Base-by-base conservation (phyloP, 352 stramenopile genomes). In the Saprolegnia diclina region DNA sequence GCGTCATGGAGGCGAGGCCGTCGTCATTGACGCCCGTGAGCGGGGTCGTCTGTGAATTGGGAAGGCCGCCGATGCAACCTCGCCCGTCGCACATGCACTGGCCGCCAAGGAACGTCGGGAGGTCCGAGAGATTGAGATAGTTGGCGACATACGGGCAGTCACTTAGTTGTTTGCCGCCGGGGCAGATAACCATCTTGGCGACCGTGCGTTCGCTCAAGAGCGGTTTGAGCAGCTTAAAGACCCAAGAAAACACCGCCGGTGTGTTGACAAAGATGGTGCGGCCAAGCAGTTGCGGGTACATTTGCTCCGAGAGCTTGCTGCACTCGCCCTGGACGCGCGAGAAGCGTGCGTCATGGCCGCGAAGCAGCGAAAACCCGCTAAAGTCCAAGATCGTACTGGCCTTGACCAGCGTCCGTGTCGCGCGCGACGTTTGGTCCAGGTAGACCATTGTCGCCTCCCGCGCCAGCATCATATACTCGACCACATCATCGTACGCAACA, bases 241-340 rank as follows among this genome's bases (percentile, higher is more conserved):
- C n/a, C 56, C 56, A 64, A 4, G 16, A 21, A 26, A 64, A 64
- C 35, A 64, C n/a, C 13, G 16, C 22, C 14, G 56, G 56, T 26
- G 29, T 29, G 19, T 64, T 64, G 35, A 64, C 35, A 52, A 64
- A 64, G 29, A 64, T 22, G 40, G 35, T 64, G 0, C 56, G 56
- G 16, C 56, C 56, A 4, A 64, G 35, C 5, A 64, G 24, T 35
- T 64, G 56, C 35, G 56, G 56, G 40, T 64, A 64, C 56, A 64
- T 64, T 22, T 64, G 45, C 22, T 64, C 56, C 18, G 56, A 64
- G 35, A 64, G 56, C 38, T 52, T 64, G 37, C 56, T 64, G 24
- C 26, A 50, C 7, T 32, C 35, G n/a, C 56, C 56, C 18, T 32
- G 21, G 7, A 64, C 21, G 1, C 46, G 32, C 7, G 56, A 46